Evolutionary conservation across 2,329 filamentous ascomycete genomes (phyloP), one percentile per base, ranked within the genome.

Genomic region (Epicoccum nigrum): DNA sequence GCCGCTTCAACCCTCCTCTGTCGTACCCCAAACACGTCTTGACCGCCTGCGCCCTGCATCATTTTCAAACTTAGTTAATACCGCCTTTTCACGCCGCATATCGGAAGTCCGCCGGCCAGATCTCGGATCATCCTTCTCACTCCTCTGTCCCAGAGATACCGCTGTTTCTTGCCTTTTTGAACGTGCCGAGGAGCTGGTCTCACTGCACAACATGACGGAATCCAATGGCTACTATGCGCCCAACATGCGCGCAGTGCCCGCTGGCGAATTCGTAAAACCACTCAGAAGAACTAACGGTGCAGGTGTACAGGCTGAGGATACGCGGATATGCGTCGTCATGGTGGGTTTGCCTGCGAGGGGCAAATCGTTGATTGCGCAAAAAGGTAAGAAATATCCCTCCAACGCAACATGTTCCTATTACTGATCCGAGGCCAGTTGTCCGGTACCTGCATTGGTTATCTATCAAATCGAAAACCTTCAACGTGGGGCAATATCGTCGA

Each of bases 281-380:
- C 68, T 67, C 59, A 71, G 69, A 64, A 77, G 70, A 64, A 77
- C 78, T 77, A 81, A 80, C 73, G 86, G 88, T 62, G 78, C 84
- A 65, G 88, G 87, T 68, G 83, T 92, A 60, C 88, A 96, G 90
- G 90, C 89, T 66, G 93, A 97, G 80, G 92, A 97, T 76, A 93
- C 90, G 55, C 90, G 90, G 74, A 95, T 99, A 79, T 97, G 93
- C 75, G 92, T 99, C 59, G 92, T 99, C 67, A 97, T 99, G 94
- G 94, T 99, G 54, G 94, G 94, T 62, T 82, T 99, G 71, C 94
- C 94, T 47, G 94, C 94, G 55, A 83, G 94, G 64, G 94, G 94
- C 69, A 99, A 99, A 83, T 96, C 91, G 79, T 86, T 96, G 74
- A 97, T 99, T 72, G 93, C 94, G 63, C 92, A 96, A 70, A 97